A percentile compares a stretch with the other conserved stretches of the same genome.
phyloP scores from a whole-genome alignment of 306 rosid genomes.

The Adenanthera pavonina region DNA sequence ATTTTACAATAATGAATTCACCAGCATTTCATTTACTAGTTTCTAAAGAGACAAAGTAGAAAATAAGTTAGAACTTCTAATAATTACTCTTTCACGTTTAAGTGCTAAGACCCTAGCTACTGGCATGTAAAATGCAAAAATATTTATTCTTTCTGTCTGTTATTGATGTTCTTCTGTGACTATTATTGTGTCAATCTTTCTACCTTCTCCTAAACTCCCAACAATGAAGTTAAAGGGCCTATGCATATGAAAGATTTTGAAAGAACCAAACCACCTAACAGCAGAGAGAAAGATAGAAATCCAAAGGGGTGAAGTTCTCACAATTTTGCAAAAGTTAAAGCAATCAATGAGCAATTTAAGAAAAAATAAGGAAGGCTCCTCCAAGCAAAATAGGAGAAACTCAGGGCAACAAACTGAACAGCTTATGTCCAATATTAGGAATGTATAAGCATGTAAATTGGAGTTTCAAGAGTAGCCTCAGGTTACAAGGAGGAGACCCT shows the following conservation, averaged over 20 bases:
- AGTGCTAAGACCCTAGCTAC: background rate
- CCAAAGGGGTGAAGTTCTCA: slow-evolving; percentile 1
- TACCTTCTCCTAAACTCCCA: slow-evolving; percentile 22
- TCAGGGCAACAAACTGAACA: background rate
- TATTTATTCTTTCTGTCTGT: background rate
- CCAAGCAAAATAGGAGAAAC: background rate
- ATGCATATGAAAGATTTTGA: slow-evolving; percentile 9
- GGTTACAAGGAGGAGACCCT: background rate
- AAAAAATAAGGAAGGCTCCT: background rate
- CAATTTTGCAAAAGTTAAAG: background rate
- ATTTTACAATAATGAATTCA: no score
- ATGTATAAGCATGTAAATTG: background rate
- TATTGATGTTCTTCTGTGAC: background rate
- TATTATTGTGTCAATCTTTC: background rate
- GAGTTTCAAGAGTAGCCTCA: background rate
- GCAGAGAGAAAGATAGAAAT: slow-evolving; percentile 1
- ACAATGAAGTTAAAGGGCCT: background rate
- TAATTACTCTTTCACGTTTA: background rate
- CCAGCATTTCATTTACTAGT: no score
- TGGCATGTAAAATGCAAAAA: background rate
- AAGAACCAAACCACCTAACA: slow-evolving; percentile 7
- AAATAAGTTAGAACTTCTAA: background rate
- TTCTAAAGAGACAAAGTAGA: no score
- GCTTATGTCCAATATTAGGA: background rate
- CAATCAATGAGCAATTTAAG: background rate